phyloP scores from a whole-genome alignment of 495 filamentous ascomycete species.

The Penicillium atrosanguineum region DNA sequence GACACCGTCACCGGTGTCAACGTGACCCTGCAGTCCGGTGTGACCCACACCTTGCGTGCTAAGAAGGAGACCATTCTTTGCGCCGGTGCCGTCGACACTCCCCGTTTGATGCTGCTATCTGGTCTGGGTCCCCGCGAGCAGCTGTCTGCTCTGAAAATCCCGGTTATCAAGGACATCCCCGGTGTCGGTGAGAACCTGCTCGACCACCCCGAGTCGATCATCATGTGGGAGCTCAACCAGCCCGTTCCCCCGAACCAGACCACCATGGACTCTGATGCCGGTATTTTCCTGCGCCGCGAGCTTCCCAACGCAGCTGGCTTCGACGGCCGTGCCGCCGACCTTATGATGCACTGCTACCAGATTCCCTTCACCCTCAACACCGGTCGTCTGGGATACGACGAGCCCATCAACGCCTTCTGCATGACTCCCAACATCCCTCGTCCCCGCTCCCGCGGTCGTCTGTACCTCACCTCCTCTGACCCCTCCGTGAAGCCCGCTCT shows the following conservation, averaged over 20 bases:
- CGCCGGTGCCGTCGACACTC: slow-evolving; percentile 76
- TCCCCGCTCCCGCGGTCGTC: slow-evolving; percentile 67
- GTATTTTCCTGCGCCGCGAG: slow-evolving; percentile 77
- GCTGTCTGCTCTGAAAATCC: slow-evolving; percentile 62
- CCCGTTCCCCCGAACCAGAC: slow-evolving; percentile 74
- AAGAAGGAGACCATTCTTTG: slow-evolving; percentile 73
- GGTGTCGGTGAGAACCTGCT: slow-evolving; percentile 79
- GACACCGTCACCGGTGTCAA: slow-evolving; percentile 64
- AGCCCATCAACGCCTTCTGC: slow-evolving; percentile 76
- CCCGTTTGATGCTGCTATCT: slow-evolving; percentile 69
- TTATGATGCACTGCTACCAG: slow-evolving; percentile 94
- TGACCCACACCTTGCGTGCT: slow-evolving; percentile 55
- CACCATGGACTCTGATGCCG: slow-evolving; percentile 82
- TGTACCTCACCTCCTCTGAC: slow-evolving; percentile 70
- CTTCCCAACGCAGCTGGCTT: slow-evolving; percentile 57
- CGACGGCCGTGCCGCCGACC: slow-evolving; percentile 68
- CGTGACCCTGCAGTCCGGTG: slow-evolving; percentile 63
- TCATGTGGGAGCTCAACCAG: slow-evolving; percentile 80
- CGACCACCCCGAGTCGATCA: slow-evolving; percentile 76
- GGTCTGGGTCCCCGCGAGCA: slow-evolving; percentile 71
- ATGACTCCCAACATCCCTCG: slow-evolving; percentile 91
- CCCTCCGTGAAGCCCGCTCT: slow-evolving; percentile 73
- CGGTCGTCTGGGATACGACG: slow-evolving; percentile 69
- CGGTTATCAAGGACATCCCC: slow-evolving; percentile 67
- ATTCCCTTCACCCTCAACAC: slow-evolving; percentile 78